A percentile compares a stretch with the other conserved stretches of the same genome.
Evolutionary conservation across 2,329 filamentous ascomycete species (phyloP).

Genomic region (Venturia pyrina): DNA sequence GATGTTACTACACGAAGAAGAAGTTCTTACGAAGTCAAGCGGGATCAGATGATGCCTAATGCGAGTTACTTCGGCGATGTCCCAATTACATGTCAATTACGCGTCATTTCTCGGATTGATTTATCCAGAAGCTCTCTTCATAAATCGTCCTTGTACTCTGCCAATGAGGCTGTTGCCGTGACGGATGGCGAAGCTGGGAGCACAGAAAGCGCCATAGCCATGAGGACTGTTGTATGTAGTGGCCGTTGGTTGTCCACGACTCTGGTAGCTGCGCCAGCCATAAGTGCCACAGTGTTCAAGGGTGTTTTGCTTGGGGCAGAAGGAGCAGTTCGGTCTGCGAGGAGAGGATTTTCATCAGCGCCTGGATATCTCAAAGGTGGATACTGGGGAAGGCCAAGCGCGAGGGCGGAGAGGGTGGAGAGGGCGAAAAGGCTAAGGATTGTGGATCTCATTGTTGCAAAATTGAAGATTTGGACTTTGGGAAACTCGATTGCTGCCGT

Average conservation of each 20-base stretch:
- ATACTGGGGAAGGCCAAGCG: background rate
- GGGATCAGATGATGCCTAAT: background rate
- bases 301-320: conserved; percentile 2
- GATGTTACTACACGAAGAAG: too few species aligned
- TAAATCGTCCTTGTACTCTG: background rate
- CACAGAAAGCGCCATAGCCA: background rate
- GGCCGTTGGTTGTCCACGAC: background rate
- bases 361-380: background rate
- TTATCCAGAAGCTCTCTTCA: background rate
- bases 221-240: background rate
- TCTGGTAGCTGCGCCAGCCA: background rate
- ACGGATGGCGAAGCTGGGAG: background rate
- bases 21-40: too few species aligned
- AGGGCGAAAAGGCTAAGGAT: background rate
- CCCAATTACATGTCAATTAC: background rate
- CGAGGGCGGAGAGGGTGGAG: background rate
- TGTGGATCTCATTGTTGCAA: background rate
- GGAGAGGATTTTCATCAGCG: background rate
- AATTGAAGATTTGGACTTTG: background rate
- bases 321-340: background rate
- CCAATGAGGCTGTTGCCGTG: background rate
- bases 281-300: background rate
- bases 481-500: background rate
- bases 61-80: background rate
- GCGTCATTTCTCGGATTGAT: background rate